Conservation (phyloP, 345 rosid species). For the Rubroshorea leprosula region DNA sequence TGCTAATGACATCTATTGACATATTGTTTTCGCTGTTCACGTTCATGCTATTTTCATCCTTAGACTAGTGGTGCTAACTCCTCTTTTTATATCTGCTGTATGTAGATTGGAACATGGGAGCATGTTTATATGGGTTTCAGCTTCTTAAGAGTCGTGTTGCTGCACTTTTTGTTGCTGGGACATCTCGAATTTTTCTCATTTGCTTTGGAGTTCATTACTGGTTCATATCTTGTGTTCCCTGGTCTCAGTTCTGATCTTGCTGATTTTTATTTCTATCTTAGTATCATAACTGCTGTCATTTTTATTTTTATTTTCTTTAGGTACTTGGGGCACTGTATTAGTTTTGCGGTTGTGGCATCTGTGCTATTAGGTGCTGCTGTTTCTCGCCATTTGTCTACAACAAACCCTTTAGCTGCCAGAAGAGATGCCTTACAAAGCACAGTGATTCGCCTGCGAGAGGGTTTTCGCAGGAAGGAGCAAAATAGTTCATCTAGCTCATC, state of each 20-base stretch:
- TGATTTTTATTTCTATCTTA: conserved; percentile 14
- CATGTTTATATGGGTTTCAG: conserved; percentile 93
- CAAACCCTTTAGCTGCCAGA: conserved; percentile 90
- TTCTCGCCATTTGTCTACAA: conserved; percentile 80
- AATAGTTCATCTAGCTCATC: conserved; percentile 94
- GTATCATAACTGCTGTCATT: conserved; percentile 9
- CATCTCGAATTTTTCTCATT: conserved; percentile 86
- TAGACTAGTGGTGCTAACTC: conserved; percentile 8
- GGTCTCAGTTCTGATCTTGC: conserved; percentile 3
- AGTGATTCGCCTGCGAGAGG: conserved; percentile 93
- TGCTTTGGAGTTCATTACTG: conserved; percentile 99
- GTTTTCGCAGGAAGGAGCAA: conserved; percentile 88
- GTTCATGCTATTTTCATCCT: conserved; percentile 10
- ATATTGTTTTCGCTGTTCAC: conserved; percentile 9
- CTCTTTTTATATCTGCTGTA: conserved; percentile 19
- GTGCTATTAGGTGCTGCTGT: conserved; percentile 94
- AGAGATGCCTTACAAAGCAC: conserved; percentile 96
- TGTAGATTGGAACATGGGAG: conserved; percentile 98
- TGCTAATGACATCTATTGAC: no score
- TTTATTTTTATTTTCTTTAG: conserved; percentile 35
- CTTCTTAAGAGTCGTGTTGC: conserved; percentile 82
- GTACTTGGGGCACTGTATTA: conserved; percentile 98
- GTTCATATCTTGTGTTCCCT: conserved; percentile 43
- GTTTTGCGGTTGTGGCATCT: conserved; percentile 94
- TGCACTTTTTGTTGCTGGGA: conserved; percentile 92